Evolutionary conservation across 1,284 basidiomycete genomes (phyloP).

Genomic region (Tylopilus sp.): DNA sequence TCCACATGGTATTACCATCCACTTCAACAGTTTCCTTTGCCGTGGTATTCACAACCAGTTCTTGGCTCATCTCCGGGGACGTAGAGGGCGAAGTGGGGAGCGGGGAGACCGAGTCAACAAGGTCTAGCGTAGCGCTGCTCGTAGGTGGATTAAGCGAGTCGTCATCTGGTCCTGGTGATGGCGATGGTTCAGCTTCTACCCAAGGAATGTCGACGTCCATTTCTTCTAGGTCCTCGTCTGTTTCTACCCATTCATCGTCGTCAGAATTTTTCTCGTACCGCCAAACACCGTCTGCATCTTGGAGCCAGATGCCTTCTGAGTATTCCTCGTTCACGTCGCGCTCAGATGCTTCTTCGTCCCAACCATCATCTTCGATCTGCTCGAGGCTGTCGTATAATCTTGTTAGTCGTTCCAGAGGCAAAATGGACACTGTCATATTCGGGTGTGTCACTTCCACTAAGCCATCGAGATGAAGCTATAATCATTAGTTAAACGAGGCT

Average conservation of each 20-base stretch:
- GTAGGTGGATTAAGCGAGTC: conserved; percentile 16
- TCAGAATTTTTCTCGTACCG: conserved; percentile 38
- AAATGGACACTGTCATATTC: conserved; percentile 43
- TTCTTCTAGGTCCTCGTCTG: conserved; percentile 28
- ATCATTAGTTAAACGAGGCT: conserved; percentile 3
- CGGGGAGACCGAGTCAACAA: conserved; percentile 26
- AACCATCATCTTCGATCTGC: conserved; percentile 69
- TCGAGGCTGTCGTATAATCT: conserved; percentile 71
- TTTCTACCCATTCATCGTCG: conserved; percentile 39
- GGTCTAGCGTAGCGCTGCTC: conserved; percentile 18
- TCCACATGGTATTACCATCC: conserved; percentile 50
- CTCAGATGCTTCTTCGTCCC: conserved; percentile 52
- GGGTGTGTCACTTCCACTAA: conserved; percentile 64
- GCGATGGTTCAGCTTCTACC: conserved; percentile 23
- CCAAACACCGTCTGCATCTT: conserved; percentile 52
- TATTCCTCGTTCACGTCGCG: conserved; percentile 37
- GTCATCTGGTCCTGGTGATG: conserved; percentile 17
- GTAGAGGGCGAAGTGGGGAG: conserved; percentile 30
- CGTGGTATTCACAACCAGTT: conserved; percentile 29
- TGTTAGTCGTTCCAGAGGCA: conserved; percentile 65
- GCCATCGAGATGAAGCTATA: conserved; percentile 67
- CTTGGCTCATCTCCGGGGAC: conserved; percentile 34
- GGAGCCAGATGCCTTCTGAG: conserved; percentile 50
- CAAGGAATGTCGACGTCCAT: conserved; percentile 30
- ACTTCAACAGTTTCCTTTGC: conserved; percentile 21